Evolutionary conservation across 192 early-diverging fungal species (phyloP).

Genomic region (Rhizophlyctis rosea): DNA sequence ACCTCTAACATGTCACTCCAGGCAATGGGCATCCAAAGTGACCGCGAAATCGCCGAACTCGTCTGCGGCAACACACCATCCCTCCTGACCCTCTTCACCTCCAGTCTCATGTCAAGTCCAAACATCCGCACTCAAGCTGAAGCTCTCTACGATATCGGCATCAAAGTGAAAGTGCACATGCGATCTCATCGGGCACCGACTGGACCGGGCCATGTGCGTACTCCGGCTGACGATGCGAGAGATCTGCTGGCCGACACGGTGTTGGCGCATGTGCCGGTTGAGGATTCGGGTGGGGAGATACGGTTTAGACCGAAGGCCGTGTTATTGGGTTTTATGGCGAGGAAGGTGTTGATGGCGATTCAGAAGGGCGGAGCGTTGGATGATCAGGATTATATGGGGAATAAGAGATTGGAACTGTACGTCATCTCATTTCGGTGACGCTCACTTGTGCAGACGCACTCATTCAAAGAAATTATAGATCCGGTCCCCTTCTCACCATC

Average conservation of each 20-base stretch:
- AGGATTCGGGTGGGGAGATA: conserved; percentile 49
- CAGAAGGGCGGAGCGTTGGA: conserved; percentile 75
- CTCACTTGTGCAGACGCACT: not conserved
- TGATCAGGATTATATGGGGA: conserved; percentile 94
- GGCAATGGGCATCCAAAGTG: conserved; percentile 87
- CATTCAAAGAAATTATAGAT: conserved; percentile 43
- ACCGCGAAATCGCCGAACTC: conserved; percentile 88
- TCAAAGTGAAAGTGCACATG: conserved; percentile 58
- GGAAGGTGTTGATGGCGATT: conserved; percentile 80
- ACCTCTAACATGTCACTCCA: too few relatives aligned
- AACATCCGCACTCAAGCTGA: conserved; percentile 83
- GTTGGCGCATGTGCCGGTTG: conserved; percentile 84
- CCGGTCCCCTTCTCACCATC: conserved; percentile 84
- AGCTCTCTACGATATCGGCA: conserved; percentile 79
- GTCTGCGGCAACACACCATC: conserved; percentile 79
- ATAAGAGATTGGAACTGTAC: conserved; percentile 92
- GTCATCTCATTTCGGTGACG: conserved; percentile 14
- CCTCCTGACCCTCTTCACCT: conserved; percentile 72
- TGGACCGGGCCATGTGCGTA: conserved; percentile 23
- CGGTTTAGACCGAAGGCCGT: conserved; percentile 88
- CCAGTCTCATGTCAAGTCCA: conserved; percentile 77
- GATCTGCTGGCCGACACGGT: conserved; percentile 80
- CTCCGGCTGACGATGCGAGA: conserved; percentile 71
- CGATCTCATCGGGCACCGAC: conserved; percentile 8
- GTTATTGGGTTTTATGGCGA: conserved; percentile 85